Evolutionary conservation across 1,139 yeast genomes (phyloP).

Genomic region (Yamadazyma atlantica): DNA sequence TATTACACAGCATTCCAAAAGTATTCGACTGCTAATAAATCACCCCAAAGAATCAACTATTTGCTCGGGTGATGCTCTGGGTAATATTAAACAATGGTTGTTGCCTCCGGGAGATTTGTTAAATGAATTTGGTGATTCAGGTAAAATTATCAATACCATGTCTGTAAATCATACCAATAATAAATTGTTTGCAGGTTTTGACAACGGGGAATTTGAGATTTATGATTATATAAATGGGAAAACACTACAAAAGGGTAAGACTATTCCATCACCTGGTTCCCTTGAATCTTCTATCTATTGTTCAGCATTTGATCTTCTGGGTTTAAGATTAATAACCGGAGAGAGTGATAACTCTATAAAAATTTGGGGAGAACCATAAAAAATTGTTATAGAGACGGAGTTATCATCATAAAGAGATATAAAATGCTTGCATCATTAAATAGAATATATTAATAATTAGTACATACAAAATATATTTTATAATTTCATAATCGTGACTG

Average conservation of each 20-base stretch:
- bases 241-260: slow-evolving; percentile 52
- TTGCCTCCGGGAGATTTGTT: slow-evolving; percentile 73
- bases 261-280: slow-evolving; percentile 69
- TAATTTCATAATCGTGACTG: slow-evolving; percentile 1
- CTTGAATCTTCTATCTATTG: slow-evolving; percentile 67
- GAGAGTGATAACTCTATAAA: slow-evolving; percentile 89
- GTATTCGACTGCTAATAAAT: slow-evolving; percentile 70
- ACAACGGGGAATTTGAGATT: slow-evolving; percentile 74
- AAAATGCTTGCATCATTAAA: slow-evolving; percentile 6
- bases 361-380: slow-evolving; percentile 61
- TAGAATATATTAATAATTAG: slow-evolving; percentile 2
- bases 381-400: too few species aligned
- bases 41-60: slow-evolving; percentile 77
- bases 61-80: slow-evolving; percentile 73
- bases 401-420: too few species aligned
- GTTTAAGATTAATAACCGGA: slow-evolving; percentile 78
- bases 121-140: slow-evolving; percentile 36
- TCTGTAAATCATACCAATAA: slow-evolving; percentile 62
- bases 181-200: slow-evolving; percentile 79
- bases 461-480: neutral
- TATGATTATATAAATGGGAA: slow-evolving; percentile 77
- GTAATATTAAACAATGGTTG: slow-evolving; percentile 80
- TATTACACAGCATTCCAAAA: slow-evolving; percentile 81
- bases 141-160: slow-evolving; percentile 63
- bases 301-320: slow-evolving; percentile 76